These are phyloP conservation scores for Zymoseptoria crescenta DNA, from an alignment of 2,329 filamentous ascomycete species.

Conservation along the genomic window DNA sequence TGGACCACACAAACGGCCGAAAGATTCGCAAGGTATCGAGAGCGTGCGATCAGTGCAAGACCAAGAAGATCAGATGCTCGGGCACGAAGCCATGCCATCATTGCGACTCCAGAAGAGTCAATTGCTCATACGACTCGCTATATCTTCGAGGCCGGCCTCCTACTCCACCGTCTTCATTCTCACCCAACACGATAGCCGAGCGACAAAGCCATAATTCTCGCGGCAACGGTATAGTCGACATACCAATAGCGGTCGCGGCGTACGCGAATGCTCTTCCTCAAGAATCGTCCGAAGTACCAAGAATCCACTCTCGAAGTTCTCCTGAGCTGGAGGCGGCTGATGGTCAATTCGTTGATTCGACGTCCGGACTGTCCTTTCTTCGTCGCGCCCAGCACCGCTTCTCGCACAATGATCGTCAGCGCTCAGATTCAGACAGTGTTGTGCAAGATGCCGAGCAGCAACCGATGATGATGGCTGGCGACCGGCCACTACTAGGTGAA, in stretches of 20 bases:
- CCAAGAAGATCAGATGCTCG: conserved; percentile 32
- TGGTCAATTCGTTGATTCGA: conserved; percentile 49
- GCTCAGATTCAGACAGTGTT: conserved; percentile 13
- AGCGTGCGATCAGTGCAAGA: conserved; percentile 2
- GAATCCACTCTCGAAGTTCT: conserved; percentile 23
- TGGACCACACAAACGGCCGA: background rate
- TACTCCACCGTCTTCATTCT: background rate
- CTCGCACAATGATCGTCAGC: conserved; percentile 42
- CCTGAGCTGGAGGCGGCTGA: conserved; percentile 43
- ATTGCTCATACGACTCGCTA: background rate
- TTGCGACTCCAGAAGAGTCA: conserved; percentile 15
- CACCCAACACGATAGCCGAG: background rate
- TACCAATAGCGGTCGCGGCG: background rate
- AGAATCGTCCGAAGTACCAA: background rate
- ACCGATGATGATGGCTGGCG: conserved; percentile 43
- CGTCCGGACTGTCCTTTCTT: conserved; percentile 49
- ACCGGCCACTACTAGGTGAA: conserved; percentile 40
- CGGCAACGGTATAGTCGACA: background rate
- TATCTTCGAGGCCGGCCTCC: background rate
- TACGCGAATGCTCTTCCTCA: conserved; percentile 9
- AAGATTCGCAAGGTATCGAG: background rate
- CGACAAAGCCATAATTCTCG: background rate
- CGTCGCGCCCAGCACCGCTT: conserved; percentile 61
- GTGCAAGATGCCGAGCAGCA: conserved; percentile 31
- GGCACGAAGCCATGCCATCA: conserved; percentile 31